These are phyloP conservation scores for Pichia phayaonensis DNA, from an alignment of 805 yeast genomes.

Conservation along the genomic window DNA sequence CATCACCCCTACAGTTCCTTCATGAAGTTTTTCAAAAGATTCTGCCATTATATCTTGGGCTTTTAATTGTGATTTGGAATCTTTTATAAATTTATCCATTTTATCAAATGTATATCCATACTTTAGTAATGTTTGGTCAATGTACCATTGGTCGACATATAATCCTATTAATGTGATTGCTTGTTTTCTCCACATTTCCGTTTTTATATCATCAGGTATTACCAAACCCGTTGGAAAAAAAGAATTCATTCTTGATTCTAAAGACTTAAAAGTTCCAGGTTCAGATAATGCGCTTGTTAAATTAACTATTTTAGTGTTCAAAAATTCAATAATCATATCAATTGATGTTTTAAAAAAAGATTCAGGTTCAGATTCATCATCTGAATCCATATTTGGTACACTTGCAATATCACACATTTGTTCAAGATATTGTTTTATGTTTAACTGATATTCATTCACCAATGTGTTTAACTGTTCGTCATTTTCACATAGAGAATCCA, in stretches of 20 bases:
- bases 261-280: slow-evolving; percentile 6
- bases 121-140: slow-evolving; percentile 11
- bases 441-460: neutral
- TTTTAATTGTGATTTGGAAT: slow-evolving; percentile 15
- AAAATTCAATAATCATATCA: slow-evolving; percentile 30
- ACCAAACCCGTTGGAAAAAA: neutral
- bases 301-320: slow-evolving; percentile 28
- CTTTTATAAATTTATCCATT: slow-evolving; percentile 14
- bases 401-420: slow-evolving; percentile 31
- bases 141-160: slow-evolving; percentile 29
- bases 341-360: slow-evolving; percentile 37
- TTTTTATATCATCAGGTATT: neutral
- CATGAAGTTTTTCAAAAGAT: slow-evolving; percentile 27
- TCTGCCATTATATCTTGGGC: slow-evolving; percentile 24
- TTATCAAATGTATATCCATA: slow-evolving; percentile 16
- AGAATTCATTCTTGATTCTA: slow-evolving; percentile 1
- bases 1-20: slow-evolving; percentile 16
- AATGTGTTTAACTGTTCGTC: neutral
- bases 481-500: slow-evolving; percentile 19
- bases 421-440: neutral
- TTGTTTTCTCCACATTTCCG: slow-evolving; percentile 27
- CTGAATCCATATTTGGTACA: slow-evolving; percentile 26
- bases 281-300: neutral
- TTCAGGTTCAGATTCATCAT: slow-evolving; percentile 33
- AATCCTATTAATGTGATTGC: slow-evolving; percentile 44